A percentile compares a stretch with the other conserved stretches of the same genome.
Conservation (phyloP, 78 protist species). For the Emiliania huxleyi region DNA sequence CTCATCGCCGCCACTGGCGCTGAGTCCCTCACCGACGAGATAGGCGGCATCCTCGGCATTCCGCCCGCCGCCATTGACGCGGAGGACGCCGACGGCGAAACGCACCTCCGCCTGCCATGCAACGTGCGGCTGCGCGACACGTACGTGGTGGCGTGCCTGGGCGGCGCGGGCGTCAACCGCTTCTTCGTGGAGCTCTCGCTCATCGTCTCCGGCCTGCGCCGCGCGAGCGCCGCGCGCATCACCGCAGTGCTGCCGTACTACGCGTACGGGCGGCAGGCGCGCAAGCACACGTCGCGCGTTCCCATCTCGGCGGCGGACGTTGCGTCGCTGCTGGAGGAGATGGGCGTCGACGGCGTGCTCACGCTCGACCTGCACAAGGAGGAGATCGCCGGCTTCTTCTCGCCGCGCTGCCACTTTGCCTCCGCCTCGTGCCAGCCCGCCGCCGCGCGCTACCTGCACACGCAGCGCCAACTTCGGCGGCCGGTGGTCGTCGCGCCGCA, state of each 20-base stretch:
- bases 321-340: background rate
- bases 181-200: background rate
- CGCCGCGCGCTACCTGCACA: background rate
- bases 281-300: background rate
- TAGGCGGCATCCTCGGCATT: background rate
- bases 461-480: background rate
- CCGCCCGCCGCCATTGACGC: background rate
- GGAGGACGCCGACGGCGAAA: background rate
- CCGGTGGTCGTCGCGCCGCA: slow-evolving; percentile 22
- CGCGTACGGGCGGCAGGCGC: background rate
- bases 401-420: background rate
- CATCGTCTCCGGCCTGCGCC: background rate
- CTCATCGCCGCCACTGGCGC: background rate
- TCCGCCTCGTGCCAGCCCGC: background rate
- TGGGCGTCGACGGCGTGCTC: background rate
- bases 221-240: background rate
- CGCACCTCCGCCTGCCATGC: background rate
- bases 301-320: background rate
- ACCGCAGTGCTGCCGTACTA: background rate
- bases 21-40: background rate
- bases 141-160: background rate
- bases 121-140: background rate
- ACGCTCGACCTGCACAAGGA: background rate
- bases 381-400: background rate
- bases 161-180: background rate